A percentile compares a stretch with the other conserved stretches of the same genome.
These are phyloP conservation scores for Populus hybrid DNA, from an alignment of 441 rosid genomes.

Conservation along the genomic window DNA sequence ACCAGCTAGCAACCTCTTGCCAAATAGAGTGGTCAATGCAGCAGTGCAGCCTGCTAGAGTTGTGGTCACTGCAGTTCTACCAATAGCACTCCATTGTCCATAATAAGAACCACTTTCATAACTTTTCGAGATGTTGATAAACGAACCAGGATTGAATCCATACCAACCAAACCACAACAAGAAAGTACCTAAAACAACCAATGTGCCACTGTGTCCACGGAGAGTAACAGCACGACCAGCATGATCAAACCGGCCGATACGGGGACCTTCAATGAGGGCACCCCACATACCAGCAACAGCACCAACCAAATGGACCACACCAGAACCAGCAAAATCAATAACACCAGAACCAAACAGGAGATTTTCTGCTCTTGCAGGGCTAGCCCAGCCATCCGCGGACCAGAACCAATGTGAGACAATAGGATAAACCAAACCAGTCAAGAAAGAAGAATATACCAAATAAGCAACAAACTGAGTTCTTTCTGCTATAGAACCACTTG, in stretches of 20 bases:
- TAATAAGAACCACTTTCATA: conserved; percentile 34
- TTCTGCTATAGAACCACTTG: conserved; percentile 49
- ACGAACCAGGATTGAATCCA: conserved; percentile 51
- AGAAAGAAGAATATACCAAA: conserved; percentile 44
- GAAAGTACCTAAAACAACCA: conserved; percentile 52
- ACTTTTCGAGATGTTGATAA: conserved; percentile 31
- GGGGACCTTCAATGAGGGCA: conserved; percentile 47
- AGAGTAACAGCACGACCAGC: conserved; percentile 30
- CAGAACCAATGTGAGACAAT: conserved; percentile 17
- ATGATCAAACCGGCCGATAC: conserved; percentile 42
- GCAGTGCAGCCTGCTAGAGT: conserved; percentile 44
- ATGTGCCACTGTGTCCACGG: conserved; percentile 46
- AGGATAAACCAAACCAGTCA: conserved; percentile 50
- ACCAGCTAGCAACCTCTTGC: conserved; percentile 27
- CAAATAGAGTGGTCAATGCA: conserved; percentile 49
- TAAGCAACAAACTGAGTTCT: conserved; percentile 18
- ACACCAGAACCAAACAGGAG: conserved; percentile 42
- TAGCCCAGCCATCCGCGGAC: conserved; percentile 47
- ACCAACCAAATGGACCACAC: conserved; percentile 56
- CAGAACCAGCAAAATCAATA: conserved; percentile 55
- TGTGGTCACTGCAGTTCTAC: conserved; percentile 50
- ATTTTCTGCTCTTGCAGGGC: conserved; percentile 27
- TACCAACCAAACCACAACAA: conserved; percentile 53
- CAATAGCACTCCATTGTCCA: conserved; percentile 55
- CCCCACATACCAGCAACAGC: conserved; percentile 51